Base-by-base conservation (phyloP, 23 red algal species). In the Gracilaria domingensis region DNA sequence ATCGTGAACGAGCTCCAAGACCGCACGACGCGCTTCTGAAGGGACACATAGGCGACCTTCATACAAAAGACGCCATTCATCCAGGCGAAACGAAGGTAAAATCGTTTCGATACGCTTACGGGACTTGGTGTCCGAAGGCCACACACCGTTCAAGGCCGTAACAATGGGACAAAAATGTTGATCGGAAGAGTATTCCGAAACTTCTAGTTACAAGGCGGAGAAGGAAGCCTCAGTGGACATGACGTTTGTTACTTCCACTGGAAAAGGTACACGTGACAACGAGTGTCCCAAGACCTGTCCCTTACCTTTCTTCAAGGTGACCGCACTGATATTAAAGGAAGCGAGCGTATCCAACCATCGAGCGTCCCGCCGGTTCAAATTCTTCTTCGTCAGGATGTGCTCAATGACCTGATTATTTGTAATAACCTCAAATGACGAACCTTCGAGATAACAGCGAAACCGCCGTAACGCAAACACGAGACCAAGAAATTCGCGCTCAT, bases 1-100 rank as follows among this genome's bases (percentile, higher is more conserved):
- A 11, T 72, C 83, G 8, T 75, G 65, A 4, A 0, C 83, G 8
- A 64, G n/a, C 12, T 87, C 44, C 28, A 87, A 37, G 70, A 87
- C 0, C 9, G 35, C 28, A 25, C 59, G 34, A 8, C 44, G 34
- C 23, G 37, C 25, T n/a, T 73, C 12, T 0, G 32, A 60, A 30
- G 83, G 83, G 4, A 86, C 36, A 49, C 82, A 72, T 4, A 86
- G 64, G 32, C 45, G 71, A 11, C 35, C 35, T 26, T 72, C 33
- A 39, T 86, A 67, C 0, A 86, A 62, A 25, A 69, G 36, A 36
- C 82, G 34, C 38, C 25, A 71, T 37, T 21, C 45, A 2, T 69
- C 14, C 40, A 4, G 24, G 9, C 7, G 38, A 54, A 87, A 34
- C 54, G 28, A 42, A 8, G 50, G 85, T 0, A 76, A 20, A 4